Percentiles rank a stretch among this genome's conserved stretches.
Conservation (phyloP, 257 asterid genomes). For the Solanum arcanum region DNA sequence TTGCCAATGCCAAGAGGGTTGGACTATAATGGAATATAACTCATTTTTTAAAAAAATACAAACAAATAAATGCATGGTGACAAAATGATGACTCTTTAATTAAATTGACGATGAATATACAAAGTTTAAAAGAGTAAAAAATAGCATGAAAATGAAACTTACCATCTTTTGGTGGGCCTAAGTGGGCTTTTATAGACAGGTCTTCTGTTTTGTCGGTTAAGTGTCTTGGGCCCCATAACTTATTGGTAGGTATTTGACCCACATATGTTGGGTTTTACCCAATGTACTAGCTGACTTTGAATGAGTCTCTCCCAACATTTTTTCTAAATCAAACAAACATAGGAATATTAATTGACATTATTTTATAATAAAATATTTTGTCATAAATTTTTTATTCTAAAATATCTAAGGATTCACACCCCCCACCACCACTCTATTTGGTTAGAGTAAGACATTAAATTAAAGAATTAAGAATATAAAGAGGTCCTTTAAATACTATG, state of each 20-base stretch:
- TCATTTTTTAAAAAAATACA: background rate
- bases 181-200: slow-evolving; percentile 17
- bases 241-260: slow-evolving; percentile 20
- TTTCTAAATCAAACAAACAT: background rate
- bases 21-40: background rate
- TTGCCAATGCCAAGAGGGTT: background rate
- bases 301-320: background rate
- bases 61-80: background rate
- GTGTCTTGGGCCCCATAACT: slow-evolving; percentile 34
- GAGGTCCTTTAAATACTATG: background rate
- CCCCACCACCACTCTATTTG: background rate
- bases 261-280: slow-evolving; percentile 9
- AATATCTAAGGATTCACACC: background rate
- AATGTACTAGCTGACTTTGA: slow-evolving; percentile 14
- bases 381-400: background rate
- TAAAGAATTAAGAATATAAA: background rate
- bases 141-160: background rate
- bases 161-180: slow-evolving; percentile 3
- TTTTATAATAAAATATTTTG: background rate
- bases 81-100: background rate
- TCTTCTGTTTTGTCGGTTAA: slow-evolving; percentile 27
- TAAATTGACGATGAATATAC: background rate
- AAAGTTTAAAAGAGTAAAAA: background rate
- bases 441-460: background rate
- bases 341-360: background rate